Evolutionary conservation across 495 filamentous ascomycete species (phyloP), one percentile per base, ranked within the genome.

Genomic region (Tuber indicum): DNA sequence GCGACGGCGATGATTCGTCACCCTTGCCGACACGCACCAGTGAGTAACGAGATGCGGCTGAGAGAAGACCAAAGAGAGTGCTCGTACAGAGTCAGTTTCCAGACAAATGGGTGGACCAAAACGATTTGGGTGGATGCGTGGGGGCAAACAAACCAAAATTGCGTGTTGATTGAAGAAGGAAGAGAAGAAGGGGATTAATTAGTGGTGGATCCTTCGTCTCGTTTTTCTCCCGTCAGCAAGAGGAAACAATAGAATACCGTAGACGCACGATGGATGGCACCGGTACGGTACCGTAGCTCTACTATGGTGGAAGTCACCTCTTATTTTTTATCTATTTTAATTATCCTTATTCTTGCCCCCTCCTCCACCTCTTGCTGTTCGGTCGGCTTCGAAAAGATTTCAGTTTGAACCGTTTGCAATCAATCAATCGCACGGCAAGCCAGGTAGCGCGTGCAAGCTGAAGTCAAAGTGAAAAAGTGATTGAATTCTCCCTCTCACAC

Each of bases 381-480:
- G n/a, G n/a, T 26, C 16, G 26, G 26, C 32, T 36, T 36, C 14
- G 26, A 66, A 41, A 41, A 36, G 32, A 36, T 66, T 66, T 36
- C 32, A 17, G 58, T 66, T 36, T 19, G 58, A 66, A 66, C 5
- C 12, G 58, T 66, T 26, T 36, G 26, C 58, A 36, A 66, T 32
- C 58, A 66, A 66, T 26, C 58, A 36, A 66, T 32, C 58, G 36
- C 58, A 66, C 58, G 3, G 10, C 3, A 3, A 12, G 2, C 7
- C 49, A 14, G 44, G 52, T 58, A 58, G n/a, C 58, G 58, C 58
- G 58, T 66, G 58, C 26, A 66, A 66, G 58, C 58, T 66, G 58
- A 62, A 32, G 52, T 62, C 52, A 62, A 62, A 32, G 52, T 62
- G 52, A 66, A 66, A 66, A 66, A 66, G 58, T 66, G 58, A 66